Percentiles rank a stretch among this genome's conserved stretches.
Conservation (phyloP, 163 green algal genomes). For the Prototheca stagnorum region DNA sequence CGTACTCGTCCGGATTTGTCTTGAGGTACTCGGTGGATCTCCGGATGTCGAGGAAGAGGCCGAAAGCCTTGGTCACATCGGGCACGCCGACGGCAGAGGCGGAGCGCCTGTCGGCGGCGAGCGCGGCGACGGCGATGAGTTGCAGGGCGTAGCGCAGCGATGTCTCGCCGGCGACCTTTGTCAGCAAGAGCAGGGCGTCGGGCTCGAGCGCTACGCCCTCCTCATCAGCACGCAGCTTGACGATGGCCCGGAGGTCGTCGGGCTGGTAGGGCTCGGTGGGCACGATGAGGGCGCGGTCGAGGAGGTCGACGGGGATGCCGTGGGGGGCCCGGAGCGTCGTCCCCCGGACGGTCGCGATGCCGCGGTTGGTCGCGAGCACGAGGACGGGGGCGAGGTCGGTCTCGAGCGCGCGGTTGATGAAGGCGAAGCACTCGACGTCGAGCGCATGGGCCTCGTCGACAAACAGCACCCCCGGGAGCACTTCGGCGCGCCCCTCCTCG, state of each 20-base stretch:
- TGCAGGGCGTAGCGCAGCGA: constrained; percentile 87
- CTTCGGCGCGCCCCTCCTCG: constrained; percentile 96
- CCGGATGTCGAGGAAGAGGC: constrained; percentile 88
- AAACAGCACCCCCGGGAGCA: constrained; percentile 96
- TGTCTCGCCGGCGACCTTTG: constrained; percentile 81
- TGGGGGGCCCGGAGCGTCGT: constrained; percentile 87
- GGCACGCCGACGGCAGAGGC: constrained; percentile 69
- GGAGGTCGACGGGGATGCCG: constrained; percentile 94
- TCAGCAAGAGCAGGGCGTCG: constrained; percentile 86
- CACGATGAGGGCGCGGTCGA: constrained; percentile 73
- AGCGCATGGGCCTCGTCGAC: constrained; percentile 99
- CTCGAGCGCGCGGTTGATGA: constrained; percentile 93
- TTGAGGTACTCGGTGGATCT: constrained; percentile 40
- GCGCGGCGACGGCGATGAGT: constrained; percentile 75
- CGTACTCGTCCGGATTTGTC: constrained; percentile 93
- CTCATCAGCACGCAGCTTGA: constrained; percentile 95
- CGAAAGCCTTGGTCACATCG: constrained; percentile 84
- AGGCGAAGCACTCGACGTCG: constrained; percentile 99
- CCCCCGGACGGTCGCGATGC: constrained; percentile 81
- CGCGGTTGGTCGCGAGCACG: constrained; percentile 84
- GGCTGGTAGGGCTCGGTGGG: constrained; percentile 69
- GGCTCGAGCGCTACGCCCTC: constrained; percentile 91
- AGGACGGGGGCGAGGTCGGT: constrained; percentile 93
- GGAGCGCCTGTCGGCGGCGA: constrained; percentile 75
- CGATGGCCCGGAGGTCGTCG: constrained; percentile 76